These are phyloP conservation scores for Mikania micrantha DNA, from an alignment of 129 eudicot species.

Conservation along the genomic window DNA sequence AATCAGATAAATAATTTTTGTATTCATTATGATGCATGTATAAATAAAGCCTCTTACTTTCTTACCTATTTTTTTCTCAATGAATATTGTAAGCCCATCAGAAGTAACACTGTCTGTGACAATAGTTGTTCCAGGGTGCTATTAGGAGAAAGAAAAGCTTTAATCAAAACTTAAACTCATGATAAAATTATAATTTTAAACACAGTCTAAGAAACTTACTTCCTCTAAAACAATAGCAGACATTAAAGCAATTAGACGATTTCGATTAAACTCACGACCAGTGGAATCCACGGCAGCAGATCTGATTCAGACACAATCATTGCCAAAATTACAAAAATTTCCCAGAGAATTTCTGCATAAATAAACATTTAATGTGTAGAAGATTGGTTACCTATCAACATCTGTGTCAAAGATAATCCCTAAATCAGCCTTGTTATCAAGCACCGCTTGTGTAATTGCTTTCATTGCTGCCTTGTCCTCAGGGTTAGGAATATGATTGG, in stretches of 20 bases:
- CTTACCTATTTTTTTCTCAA: slow-evolving; percentile 86
- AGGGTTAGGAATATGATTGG: slow-evolving; percentile 98
- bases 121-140: slow-evolving; percentile 99
- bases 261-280: slow-evolving; percentile 87
- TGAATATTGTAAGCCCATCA: slow-evolving; percentile 82
- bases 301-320: slow-evolving; percentile 37
- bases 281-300: slow-evolving; percentile 98
- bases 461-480: slow-evolving; percentile 97
- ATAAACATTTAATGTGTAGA: slow-evolving; percentile 6
- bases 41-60: slow-evolving; percentile 22
- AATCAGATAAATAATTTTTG: not conserved
- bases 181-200: not conserved
- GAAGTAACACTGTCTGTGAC: slow-evolving; percentile 99
- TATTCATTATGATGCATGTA: not conserved
- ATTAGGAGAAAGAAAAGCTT: slow-evolving; percentile 22
- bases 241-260: slow-evolving; percentile 88
- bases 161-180: slow-evolving; percentile 10
- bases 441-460: slow-evolving; percentile 86
- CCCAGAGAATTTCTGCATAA: slow-evolving; percentile 1
- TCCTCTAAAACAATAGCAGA: slow-evolving; percentile 96
- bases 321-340: slow-evolving; percentile 1
- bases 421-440: slow-evolving; percentile 87
- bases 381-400: slow-evolving; percentile 78
- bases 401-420: slow-evolving; percentile 99
- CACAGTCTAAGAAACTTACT: slow-evolving; percentile 41